Evolutionary conservation across 1,284 basidiomycete genomes (phyloP), one percentile per base, ranked within the genome.

Genomic region (Sanguinoderma infundibulare): DNA sequence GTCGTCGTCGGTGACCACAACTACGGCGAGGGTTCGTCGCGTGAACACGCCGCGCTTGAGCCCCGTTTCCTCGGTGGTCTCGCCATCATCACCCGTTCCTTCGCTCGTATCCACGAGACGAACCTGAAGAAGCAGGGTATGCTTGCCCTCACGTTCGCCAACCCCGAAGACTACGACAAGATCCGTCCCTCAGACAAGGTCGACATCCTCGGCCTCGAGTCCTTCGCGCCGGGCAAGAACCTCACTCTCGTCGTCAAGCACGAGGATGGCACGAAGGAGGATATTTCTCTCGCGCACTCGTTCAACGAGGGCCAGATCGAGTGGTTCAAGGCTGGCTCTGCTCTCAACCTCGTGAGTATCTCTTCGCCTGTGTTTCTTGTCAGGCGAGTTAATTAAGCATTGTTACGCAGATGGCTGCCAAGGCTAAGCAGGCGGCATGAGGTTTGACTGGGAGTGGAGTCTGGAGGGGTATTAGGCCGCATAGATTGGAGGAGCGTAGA

Each of bases 41-140:
- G 96, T 79, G 96, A 98, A 80, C 96, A 98, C 81, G 97, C 96
- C 71, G 97, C 96, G 60, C 91, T 98, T 60, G 96, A 98, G 83
- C 96, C 97, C 51, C 92, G 97, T 63, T 98, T 91, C 89, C 90
- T 98, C 67, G 96, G 96, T 73, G 96, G 95, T 71, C 84, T 92
- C 62, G 97, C 97, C 51, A 94, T 98, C 81, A 97, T 99, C 78
- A 91, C 91, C 73, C 89, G 95, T 74, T 95, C 92, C 39, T 98
- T 98, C 78, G 96, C 96, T 53, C 94, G 96, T 82, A 98, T 98
- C 80, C 96, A 98, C 83, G 95, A 98, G 87, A 94, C 92, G 76
- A 98, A 98, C 87, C 83, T 97, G 84, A 97, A 97, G 91, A 98
- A 96, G 86, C 94, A 96, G 82, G 94, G 94, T 69, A 95, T 96